phyloP scores from a whole-genome alignment of 2,329 filamentous ascomycete species.

The Fusarium torulosum region DNA sequence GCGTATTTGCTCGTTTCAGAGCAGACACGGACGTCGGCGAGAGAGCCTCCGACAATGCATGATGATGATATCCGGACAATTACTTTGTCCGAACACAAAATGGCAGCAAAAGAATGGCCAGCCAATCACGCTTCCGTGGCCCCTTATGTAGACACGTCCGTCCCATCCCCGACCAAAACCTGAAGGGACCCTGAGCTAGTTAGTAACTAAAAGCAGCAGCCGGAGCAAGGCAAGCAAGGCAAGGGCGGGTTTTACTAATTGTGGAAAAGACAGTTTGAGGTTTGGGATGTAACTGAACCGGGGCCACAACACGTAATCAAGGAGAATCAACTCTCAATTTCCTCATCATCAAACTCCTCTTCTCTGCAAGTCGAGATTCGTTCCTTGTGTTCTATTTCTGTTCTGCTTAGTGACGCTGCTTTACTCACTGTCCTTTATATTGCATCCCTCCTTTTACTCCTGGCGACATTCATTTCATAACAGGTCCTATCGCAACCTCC shows the following conservation, averaged over 20 bases:
- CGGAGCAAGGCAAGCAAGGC: neutral
- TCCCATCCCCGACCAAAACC: neutral
- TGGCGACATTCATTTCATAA: slow-evolving; percentile 27
- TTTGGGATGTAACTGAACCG: slow-evolving; percentile 24
- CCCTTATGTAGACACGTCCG: slow-evolving; percentile 7
- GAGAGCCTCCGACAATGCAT: slow-evolving; percentile 11
- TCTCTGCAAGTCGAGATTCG: neutral
- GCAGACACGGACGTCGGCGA: slow-evolving; percentile 19
- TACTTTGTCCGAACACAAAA: slow-evolving; percentile 14
- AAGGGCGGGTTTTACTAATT: slow-evolving; percentile 18
- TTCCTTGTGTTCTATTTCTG: slow-evolving; percentile 2
- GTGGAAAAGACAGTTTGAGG: slow-evolving; percentile 42
- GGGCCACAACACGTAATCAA: slow-evolving; percentile 39
- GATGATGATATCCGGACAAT: slow-evolving; percentile 27
- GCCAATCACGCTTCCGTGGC: slow-evolving; percentile 27
- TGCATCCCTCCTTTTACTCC: slow-evolving; percentile 3
- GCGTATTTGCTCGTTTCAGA: neutral
- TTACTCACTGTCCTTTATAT: slow-evolving; percentile 7
- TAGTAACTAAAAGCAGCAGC: neutral
- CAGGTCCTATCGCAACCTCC: slow-evolving; percentile 16
- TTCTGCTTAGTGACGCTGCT: slow-evolving; percentile 3
- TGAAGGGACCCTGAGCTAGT: neutral
- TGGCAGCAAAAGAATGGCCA: neutral
- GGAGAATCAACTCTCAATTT: slow-evolving; percentile 15
- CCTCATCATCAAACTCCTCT: slow-evolving; percentile 5